Conservation (phyloP, 1,284 basidiomycete genomes). For the Rhodofomes roseus region DNA sequence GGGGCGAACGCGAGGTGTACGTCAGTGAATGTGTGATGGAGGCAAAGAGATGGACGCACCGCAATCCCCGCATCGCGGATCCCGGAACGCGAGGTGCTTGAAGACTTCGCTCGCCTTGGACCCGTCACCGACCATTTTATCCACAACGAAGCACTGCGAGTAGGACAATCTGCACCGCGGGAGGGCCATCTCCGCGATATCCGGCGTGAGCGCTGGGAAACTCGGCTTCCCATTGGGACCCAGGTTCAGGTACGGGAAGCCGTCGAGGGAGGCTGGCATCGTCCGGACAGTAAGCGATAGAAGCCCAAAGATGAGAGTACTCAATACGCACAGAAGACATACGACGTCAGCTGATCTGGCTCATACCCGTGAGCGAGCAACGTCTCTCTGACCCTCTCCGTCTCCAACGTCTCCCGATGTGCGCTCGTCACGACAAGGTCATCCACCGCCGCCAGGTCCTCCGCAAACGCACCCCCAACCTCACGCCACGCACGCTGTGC, state of each 20-base stretch:
- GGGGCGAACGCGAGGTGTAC: background rate
- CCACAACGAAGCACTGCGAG: conserved; percentile 18
- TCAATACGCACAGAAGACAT: conserved; percentile 22
- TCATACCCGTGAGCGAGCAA: conserved; percentile 16
- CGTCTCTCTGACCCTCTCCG: conserved; percentile 12
- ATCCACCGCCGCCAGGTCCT: background rate
- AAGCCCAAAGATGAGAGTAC: no score
- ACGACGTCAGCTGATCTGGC: conserved; percentile 16
- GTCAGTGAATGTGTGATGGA: background rate
- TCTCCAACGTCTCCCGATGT: conserved; percentile 16
- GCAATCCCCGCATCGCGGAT: conserved; percentile 45
- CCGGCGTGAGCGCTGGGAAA: conserved; percentile 16
- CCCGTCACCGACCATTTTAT: background rate
- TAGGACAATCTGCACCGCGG: conserved; percentile 20
- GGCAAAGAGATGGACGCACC: conserved; percentile 29
- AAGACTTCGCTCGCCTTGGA: conserved; percentile 33
- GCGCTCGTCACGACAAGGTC: conserved; percentile 14
- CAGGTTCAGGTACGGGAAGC: conserved; percentile 22
- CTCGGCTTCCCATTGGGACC: conserved; percentile 7
- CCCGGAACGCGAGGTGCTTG: conserved; percentile 41
- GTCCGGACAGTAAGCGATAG: background rate
- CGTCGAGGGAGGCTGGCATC: conserved; percentile 23
- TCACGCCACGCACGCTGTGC: conserved; percentile 32
- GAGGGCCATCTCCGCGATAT: conserved; percentile 3
- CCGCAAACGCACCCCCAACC: conserved; percentile 25